Evolutionary conservation across 2,329 filamentous ascomycete species (phyloP).

Genomic region (Akanthomyces muscarius): DNA sequence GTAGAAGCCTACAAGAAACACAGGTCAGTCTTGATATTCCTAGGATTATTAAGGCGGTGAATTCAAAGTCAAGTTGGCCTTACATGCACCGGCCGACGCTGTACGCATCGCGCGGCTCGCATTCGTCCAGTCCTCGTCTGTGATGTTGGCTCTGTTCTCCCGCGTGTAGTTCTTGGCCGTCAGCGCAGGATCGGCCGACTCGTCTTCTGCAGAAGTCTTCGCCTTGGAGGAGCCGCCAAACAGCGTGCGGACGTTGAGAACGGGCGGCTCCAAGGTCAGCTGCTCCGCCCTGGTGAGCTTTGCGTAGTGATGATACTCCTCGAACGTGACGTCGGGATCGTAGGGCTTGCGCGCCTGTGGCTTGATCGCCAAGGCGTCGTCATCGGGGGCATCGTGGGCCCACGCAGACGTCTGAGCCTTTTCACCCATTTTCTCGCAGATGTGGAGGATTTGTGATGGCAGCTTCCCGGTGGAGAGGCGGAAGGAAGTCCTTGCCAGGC

Average conservation of each 20-base stretch:
- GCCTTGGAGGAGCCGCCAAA: not conserved
- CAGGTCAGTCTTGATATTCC: not conserved
- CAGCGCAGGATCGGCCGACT: not conserved
- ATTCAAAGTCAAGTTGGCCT: not conserved
- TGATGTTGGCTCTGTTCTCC: constrained; percentile 17
- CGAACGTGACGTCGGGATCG: constrained; percentile 25
- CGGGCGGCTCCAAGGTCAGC: constrained; percentile 3
- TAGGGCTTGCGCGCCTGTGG: constrained; percentile 21
- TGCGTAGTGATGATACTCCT: constrained; percentile 28
- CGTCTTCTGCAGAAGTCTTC: not conserved
- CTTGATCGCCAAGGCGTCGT: not conserved
- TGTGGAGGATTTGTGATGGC: not conserved
- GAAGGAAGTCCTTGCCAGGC: too few relatives aligned
- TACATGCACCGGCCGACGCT: constrained; percentile 38
- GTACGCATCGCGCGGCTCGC: constrained; percentile 44
- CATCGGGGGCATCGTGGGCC: not conserved
- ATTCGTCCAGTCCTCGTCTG: constrained; percentile 41
- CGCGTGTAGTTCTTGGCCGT: constrained; percentile 7
- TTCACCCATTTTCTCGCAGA: not conserved
- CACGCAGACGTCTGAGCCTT: not conserved
- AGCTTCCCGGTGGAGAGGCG: too few relatives aligned
- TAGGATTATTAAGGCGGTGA: not conserved
- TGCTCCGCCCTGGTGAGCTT: constrained; percentile 24
- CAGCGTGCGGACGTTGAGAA: not conserved
- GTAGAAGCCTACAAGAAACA: constrained; percentile 33